Evolutionary conservation across 352 stramenopile species (phyloP), one percentile per base, ranked within the genome.

Genomic region (Phytophthora pisi): DNA sequence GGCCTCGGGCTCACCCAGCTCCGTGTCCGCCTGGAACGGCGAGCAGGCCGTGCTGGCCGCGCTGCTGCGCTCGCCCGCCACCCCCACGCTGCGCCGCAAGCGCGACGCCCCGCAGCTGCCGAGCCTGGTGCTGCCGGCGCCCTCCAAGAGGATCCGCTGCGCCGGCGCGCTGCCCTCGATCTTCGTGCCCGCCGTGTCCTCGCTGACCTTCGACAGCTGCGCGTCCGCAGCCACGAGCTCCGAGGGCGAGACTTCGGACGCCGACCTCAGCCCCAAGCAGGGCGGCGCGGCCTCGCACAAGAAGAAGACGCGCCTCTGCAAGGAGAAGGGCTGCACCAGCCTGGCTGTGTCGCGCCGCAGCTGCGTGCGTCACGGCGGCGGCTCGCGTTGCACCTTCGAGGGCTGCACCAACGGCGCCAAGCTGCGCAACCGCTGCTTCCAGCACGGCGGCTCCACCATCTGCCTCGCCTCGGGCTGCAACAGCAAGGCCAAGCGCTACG

Each of bases 401-500:
- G 82, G 78, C 26, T 92, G 84, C 72, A 78, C 75, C 11, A 91
- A 92, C 68, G 79, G 84, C 47, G 84, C 84, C 51, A 90, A 90
- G 68, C 76, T 89, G 36, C 81, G 85, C 64, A 90, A 90, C 68
- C 78, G 78, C 60, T 92, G 84, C 78, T 92, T 92, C 67, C 84
- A 92, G 67, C 84, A 92, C 72, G 83, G 81, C 30, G 83, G 83
- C 42, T 90, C 78, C 38, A 90, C 89, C 42, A 88, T 78, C 42
- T 94, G 86, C 71, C 68, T 81, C 26, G 73, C 81, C 9, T 74
- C 86, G 2, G 76, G 81, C 45, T 94, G 86, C 75, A 78, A 64
- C 57, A 80, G 78, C 64, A 90, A 91, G 52, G 84, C 86, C 66
- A 92, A 92, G 68, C 84, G 84, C n/a, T 91, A 91, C 66, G 86